Percentiles rank a stretch among this genome's conserved stretches.
Evolutionary conservation across 2,329 filamentous ascomycete genomes (phyloP).

Genomic region (Ceratocystis destructans): DNA sequence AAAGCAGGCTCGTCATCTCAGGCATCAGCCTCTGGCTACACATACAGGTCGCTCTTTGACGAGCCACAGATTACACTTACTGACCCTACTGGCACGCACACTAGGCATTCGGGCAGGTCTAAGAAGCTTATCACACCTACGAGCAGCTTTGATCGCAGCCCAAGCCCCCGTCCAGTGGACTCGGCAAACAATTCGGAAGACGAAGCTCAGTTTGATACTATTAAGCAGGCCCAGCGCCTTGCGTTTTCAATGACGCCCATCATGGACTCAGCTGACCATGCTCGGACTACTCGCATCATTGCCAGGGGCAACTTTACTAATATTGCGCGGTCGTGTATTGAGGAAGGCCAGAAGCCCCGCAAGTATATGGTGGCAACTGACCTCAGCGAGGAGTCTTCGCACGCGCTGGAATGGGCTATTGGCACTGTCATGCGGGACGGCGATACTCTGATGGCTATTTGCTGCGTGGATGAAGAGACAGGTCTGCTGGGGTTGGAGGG

Average conservation of each 20-base stretch:
- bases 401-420: slow-evolving; percentile 94
- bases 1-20: slow-evolving; percentile 3
- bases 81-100: slow-evolving; percentile 42
- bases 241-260: slow-evolving; percentile 68
- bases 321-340: slow-evolving; percentile 64
- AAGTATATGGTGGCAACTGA: slow-evolving; percentile 96
- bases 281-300: slow-evolving; percentile 77
- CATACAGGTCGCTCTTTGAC: slow-evolving; percentile 49
- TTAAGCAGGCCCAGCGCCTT: slow-evolving; percentile 76
- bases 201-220: slow-evolving; percentile 70
- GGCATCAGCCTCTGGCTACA: slow-evolving; percentile 34
- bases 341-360: slow-evolving; percentile 62
- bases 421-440: slow-evolving; percentile 88
- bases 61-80: slow-evolving; percentile 56
- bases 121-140: slow-evolving; percentile 60
- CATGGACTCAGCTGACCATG: slow-evolving; percentile 57
- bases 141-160: slow-evolving; percentile 67
- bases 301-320: slow-evolving; percentile 73
- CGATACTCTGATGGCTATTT: slow-evolving; percentile 84
- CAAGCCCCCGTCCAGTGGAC: slow-evolving; percentile 30
- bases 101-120: slow-evolving; percentile 21
- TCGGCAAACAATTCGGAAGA: slow-evolving; percentile 67
- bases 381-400: slow-evolving; percentile 82
- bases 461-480: slow-evolving; percentile 81
- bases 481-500: slow-evolving; percentile 33